phyloP scores from a whole-genome alignment of 306 rosid genomes.

The Sechiopsis laciniata region DNA sequence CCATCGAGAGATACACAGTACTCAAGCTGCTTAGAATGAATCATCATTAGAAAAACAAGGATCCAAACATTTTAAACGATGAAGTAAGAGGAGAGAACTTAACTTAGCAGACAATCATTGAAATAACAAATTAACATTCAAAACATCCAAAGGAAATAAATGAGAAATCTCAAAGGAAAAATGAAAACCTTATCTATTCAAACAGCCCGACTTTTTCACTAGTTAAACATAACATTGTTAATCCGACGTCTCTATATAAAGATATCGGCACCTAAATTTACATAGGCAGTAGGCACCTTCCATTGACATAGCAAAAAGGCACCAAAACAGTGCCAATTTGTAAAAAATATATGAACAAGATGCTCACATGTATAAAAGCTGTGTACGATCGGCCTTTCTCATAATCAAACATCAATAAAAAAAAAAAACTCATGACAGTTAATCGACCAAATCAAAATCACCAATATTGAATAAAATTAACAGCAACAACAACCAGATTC shows the following conservation, averaged over 20 bases:
- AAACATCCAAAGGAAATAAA: not conserved
- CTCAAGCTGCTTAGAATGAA: conserved; percentile 48
- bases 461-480: not conserved
- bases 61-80: conserved; percentile 43
- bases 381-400: not conserved
- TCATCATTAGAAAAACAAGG: conserved; percentile 60
- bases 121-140: not conserved
- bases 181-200: not conserved
- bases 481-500: not conserved
- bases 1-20: conserved; percentile 57
- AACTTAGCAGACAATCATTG: conserved; percentile 13
- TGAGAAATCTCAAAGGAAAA: not conserved
- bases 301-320: not conserved
- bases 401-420: not conserved
- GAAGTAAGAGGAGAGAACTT: conserved; percentile 19
- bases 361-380: not conserved
- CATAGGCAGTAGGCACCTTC: not conserved
- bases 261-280: not conserved
- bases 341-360: not conserved
- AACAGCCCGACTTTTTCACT: not conserved
- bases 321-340: not conserved
- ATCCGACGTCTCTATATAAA: no score
- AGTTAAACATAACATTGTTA: conserved; percentile 6
- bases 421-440: not conserved
- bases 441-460: not conserved